Conservation (phyloP, 805 yeast species). For the Teunomyces aglyptinius region DNA sequence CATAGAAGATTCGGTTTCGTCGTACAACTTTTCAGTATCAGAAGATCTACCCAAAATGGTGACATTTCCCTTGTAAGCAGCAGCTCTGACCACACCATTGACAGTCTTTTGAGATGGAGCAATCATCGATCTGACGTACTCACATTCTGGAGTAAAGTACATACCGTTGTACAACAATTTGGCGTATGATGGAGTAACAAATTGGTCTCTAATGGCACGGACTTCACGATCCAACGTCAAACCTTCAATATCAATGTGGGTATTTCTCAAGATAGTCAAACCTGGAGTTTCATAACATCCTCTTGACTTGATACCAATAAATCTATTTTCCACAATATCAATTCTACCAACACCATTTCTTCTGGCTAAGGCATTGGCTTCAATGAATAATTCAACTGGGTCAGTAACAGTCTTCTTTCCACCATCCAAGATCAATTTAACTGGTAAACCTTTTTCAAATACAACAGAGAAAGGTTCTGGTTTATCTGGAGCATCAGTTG, state of each 20-base stretch:
- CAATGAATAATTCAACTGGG: slow-evolving; percentile 87
- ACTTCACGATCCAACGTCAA: slow-evolving; percentile 96
- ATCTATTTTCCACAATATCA: slow-evolving; percentile 98
- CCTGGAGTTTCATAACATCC: slow-evolving; percentile 99
- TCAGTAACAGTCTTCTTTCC: slow-evolving; percentile 64
- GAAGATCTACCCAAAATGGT: slow-evolving; percentile 90
- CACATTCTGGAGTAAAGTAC: slow-evolving; percentile 98
- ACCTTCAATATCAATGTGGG: slow-evolving; percentile 97
- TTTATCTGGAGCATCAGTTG: slow-evolving; percentile 86
- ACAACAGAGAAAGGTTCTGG: slow-evolving; percentile 87
- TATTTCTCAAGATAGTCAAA: slow-evolving; percentile 85
- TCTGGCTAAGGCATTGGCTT: slow-evolving; percentile 94
- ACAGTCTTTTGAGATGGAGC: slow-evolving; percentile 92
- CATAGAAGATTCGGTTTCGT: slow-evolving; percentile 98
- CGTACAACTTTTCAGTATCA: slow-evolving; percentile 93
- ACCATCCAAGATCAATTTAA: slow-evolving; percentile 69
- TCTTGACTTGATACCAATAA: slow-evolving; percentile 97
- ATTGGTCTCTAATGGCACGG: slow-evolving; percentile 92
- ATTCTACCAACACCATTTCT: slow-evolving; percentile 99
- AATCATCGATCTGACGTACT: slow-evolving; percentile 90
- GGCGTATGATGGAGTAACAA: slow-evolving; percentile 91
- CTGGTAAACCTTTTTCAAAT: slow-evolving; percentile 85
- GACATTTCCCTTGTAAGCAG: slow-evolving; percentile 88
- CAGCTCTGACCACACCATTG: slow-evolving; percentile 93
- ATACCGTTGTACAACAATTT: slow-evolving; percentile 93